Percentiles rank a stretch among this genome's conserved stretches.
Evolutionary conservation across 768 basidiomycete species (phyloP).

Genomic region (Russula olivacea): DNA sequence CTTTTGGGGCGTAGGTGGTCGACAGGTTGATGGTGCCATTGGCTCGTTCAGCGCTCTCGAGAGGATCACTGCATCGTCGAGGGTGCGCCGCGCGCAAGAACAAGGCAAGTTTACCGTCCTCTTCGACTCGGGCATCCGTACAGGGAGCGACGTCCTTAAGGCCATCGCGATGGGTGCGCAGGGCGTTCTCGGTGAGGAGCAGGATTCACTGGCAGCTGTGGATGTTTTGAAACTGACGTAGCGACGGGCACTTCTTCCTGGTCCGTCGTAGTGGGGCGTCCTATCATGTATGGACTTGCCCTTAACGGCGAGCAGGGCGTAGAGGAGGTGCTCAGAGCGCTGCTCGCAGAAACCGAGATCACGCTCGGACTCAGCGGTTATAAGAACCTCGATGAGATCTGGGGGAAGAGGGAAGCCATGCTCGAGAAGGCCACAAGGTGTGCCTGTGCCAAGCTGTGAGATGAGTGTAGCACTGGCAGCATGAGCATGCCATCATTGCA

Average conservation of each 20-base stretch:
- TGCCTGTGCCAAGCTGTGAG: constrained; percentile 12
- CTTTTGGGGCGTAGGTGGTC: constrained; percentile 46
- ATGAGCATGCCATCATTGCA: not conserved
- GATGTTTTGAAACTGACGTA: not conserved
- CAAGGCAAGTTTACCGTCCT: constrained; percentile 61
- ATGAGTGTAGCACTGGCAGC: not conserved
- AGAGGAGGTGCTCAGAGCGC: constrained; percentile 63
- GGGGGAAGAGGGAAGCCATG: constrained; percentile 50
- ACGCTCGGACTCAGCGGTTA: constrained; percentile 61
- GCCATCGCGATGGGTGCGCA: constrained; percentile 85
- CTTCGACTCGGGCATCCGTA: constrained; percentile 78
- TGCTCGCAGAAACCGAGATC: constrained; percentile 62
- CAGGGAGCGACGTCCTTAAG: constrained; percentile 77
- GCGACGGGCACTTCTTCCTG: not conserved
- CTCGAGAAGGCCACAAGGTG: constrained; percentile 42
- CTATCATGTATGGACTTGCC: constrained; percentile 67
- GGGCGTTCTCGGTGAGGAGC: constrained; percentile 58
- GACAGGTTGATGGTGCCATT: constrained; percentile 75
- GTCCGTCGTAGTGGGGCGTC: constrained; percentile 53
- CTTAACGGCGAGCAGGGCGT: constrained; percentile 68
- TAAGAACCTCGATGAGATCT: constrained; percentile 51
- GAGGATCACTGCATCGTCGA: constrained; percentile 56
- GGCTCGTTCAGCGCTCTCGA: constrained; percentile 68
- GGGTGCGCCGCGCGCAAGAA: constrained; percentile 50
- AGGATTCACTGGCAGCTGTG: not conserved